Conservation (phyloP, 805 yeast genomes). For the Debaryomyces maramus region DNA sequence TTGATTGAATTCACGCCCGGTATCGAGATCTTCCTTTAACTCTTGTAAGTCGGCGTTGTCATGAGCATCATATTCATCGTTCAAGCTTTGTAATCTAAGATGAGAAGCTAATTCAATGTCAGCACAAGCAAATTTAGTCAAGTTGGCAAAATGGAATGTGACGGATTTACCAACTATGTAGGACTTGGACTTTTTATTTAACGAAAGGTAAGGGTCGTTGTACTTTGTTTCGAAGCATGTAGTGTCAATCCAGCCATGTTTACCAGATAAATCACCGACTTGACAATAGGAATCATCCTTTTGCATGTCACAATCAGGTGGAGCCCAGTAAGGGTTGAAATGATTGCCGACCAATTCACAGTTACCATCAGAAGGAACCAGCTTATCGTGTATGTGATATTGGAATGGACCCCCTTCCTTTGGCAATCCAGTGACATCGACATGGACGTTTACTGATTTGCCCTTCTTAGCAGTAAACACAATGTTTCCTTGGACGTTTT, state of each 20-base stretch:
- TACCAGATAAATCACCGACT: slow-evolving; percentile 76
- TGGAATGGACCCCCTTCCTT: slow-evolving; percentile 63
- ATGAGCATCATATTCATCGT: slow-evolving; percentile 8
- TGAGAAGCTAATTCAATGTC: slow-evolving; percentile 42
- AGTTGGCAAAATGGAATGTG: slow-evolving; percentile 55
- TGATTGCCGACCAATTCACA: slow-evolving; percentile 59
- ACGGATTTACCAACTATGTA: slow-evolving; percentile 59
- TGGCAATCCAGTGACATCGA: slow-evolving; percentile 72
- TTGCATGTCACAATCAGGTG: slow-evolving; percentile 50
- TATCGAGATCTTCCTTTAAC: not conserved
- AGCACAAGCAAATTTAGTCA: slow-evolving; percentile 63
- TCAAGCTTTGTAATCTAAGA: slow-evolving; percentile 9
- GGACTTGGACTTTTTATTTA: slow-evolving; percentile 55
- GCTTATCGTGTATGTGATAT: slow-evolving; percentile 65
- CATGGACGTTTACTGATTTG: slow-evolving; percentile 62
- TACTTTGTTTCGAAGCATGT: slow-evolving; percentile 67
- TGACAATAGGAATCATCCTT: slow-evolving; percentile 59
- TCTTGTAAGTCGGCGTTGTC: slow-evolving; percentile 4
- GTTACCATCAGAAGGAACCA: slow-evolving; percentile 47
- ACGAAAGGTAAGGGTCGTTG: slow-evolving; percentile 64
- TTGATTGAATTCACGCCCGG: slow-evolving; percentile 1
- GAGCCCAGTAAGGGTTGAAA: slow-evolving; percentile 64
- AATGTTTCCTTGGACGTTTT: slow-evolving; percentile 50
- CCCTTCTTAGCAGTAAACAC: slow-evolving; percentile 58
- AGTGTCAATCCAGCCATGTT: slow-evolving; percentile 70